Base-by-base conservation (phyloP, 345 rosid species). In the Arabis alpina region DNA sequence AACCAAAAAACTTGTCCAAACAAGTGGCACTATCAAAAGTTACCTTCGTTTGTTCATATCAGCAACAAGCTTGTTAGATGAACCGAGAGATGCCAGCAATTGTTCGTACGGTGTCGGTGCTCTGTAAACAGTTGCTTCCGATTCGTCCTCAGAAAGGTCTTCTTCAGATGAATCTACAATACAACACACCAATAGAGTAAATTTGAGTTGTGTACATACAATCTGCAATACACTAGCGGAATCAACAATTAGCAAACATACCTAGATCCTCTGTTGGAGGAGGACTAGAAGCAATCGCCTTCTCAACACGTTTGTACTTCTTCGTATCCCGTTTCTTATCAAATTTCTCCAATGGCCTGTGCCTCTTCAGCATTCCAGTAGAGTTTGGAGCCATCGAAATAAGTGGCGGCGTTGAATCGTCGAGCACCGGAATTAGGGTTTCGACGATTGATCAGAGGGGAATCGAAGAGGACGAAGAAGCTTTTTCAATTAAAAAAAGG, bases 41-140 rank as follows among this genome's bases (percentile, higher is more conserved):
- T 76, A 90, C 93, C 93, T 85, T 75, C 75, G 81, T 76, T 73
- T 62, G 63, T 69, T 81, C 43, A 77, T 82, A 79, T 80, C 75
- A 4, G 83, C 81, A 66, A 79, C 62, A 77, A 79, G 66, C 61
- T 75, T 78, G 77, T 82, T 71, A 12, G 79, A 66, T 3, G 88
- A 81, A 61, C 80, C 77, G n/a, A 90, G 82, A 60, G 80, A 80
- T 64, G 44, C 75, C 48, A 86, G 54, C 77, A 88, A 76, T 64
- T 61, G 76, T 44, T 88, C 75, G 57, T 86, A 88, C 3, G 56
- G 30, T 2, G 87, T 78, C 2, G 82, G 78, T 68, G 86, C 85
- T 57, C 76, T 82, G 69, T 70, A 68, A 61, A 71, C 48, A 19
- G 73, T 12, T 66, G 73, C 72, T 69, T 81, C 84, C 1, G 76